Conservation (phyloP, 371 early-diverging fungal genomes). For the Actinomucor elegans region DNA sequence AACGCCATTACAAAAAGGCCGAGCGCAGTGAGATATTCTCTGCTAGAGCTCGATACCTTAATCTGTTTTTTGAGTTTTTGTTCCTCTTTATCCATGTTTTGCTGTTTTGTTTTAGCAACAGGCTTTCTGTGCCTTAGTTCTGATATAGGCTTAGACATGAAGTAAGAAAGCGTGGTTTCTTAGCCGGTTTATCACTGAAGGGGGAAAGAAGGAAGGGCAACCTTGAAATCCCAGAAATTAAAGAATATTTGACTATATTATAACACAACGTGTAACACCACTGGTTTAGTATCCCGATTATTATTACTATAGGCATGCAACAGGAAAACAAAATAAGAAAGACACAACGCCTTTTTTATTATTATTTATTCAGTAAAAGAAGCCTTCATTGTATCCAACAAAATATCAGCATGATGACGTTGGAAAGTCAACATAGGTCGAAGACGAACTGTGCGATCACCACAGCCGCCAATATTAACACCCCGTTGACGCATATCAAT, state of each 20-base stretch:
- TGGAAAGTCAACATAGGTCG: slow-evolving; percentile 76
- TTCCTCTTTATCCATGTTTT: too few relatives aligned
- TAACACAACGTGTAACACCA: too few relatives aligned
- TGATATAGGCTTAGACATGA: not conserved
- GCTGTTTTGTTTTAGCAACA: too few relatives aligned
- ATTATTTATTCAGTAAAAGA: slow-evolving; percentile 7
- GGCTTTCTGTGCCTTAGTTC: not conserved
- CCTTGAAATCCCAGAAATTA: not conserved
- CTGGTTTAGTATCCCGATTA: not conserved
- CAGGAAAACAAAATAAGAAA: not conserved
- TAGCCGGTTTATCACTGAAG: not conserved
- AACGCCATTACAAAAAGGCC: slow-evolving; percentile 15
- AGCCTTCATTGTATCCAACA: slow-evolving; percentile 57
- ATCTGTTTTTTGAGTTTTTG: too few relatives aligned
- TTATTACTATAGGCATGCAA: too few relatives aligned
- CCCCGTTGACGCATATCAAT: slow-evolving; percentile 60
- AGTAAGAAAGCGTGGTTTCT: too few relatives aligned
- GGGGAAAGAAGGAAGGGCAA: not conserved
- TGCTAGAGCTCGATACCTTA: too few relatives aligned
- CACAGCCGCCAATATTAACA: slow-evolving; percentile 75
- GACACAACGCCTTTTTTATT: not conserved
- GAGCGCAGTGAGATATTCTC: slow-evolving; percentile 13
- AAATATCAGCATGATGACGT: slow-evolving; percentile 68
- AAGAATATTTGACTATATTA: too few relatives aligned
- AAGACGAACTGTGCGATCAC: slow-evolving; percentile 62